phyloP scores from a whole-genome alignment of 2,329 filamentous ascomycete genomes.

The Penicillium sp. region DNA sequence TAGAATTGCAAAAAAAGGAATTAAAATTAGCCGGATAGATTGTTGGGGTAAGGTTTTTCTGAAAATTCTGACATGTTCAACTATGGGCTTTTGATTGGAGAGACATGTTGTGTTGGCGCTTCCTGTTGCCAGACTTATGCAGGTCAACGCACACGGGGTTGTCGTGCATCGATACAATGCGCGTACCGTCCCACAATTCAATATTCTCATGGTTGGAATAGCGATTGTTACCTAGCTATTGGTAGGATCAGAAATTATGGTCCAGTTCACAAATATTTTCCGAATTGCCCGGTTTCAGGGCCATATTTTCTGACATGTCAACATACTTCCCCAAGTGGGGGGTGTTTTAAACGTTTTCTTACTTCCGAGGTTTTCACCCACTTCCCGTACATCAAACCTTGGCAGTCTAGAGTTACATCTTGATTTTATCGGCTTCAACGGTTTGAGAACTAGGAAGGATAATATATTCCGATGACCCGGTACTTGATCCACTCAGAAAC shows the following conservation, averaged over 20 bases:
- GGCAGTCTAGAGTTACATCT: not conserved
- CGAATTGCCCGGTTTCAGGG: not conserved
- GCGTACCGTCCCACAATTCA: slow-evolving; percentile 4
- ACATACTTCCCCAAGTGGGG: not conserved
- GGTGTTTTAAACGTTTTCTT: not conserved
- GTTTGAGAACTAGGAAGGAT: not conserved
- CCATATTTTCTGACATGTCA: not conserved
- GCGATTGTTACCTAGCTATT: not conserved
- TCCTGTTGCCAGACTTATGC: slow-evolving; percentile 3
- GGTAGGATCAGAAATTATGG: not conserved
- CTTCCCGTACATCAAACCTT: not conserved
- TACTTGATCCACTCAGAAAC: not conserved
- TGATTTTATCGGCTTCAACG: no score
- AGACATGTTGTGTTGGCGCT: not conserved
- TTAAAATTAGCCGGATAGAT: not conserved
- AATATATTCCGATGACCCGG: not conserved
- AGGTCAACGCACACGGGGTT: slow-evolving; percentile 1
- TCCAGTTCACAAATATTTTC: not conserved
- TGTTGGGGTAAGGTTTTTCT: not conserved
- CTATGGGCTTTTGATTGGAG: not conserved
- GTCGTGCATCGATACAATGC: slow-evolving; percentile 1
- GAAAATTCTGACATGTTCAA: not conserved
- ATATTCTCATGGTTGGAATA: not conserved
- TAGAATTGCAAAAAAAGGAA: not conserved
- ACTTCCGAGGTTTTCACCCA: not conserved